Evolutionary conservation across 768 basidiomycete genomes (phyloP), one percentile per base, ranked within the genome.

Genomic region (Hericium alpestre): DNA sequence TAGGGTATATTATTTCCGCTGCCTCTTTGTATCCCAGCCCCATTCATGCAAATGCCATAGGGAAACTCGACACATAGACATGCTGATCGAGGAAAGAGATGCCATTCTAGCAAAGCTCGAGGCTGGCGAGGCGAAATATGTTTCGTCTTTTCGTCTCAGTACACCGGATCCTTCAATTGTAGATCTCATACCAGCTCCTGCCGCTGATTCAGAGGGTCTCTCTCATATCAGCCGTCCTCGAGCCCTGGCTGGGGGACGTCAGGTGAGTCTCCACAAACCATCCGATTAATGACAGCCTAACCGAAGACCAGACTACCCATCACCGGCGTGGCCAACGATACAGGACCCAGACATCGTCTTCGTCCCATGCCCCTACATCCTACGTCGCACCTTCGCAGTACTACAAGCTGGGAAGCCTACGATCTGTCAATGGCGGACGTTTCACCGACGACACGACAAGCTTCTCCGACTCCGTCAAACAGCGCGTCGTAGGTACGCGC

Each of bases 381-480:
- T 91, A 89, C 64, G 81, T 90, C 9, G 86, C 86, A 4, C 88
- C 88, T 7, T 87, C 84, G 6, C 80, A 83, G 55, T 91, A 86
- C 66, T 91, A 91, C 72, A 84, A 85, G 65, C 76, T 91, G 37
- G 77, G 83, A 22, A 73, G 76, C 23, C 73, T 87, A 3, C 76
- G 74, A 53, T 83, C 81, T 9, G 74, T 89, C 23, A 82, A 73
- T 55, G 81, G 79, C 20, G 84, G 83, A 4, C 73, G 78, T 38
- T 79, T 83, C 55, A 73, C 76, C 11, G 77, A 79, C 59, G 70
- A 74, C 4, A 73, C 74, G 70, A 60, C 56, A 23, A 79, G 77
- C 60, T 69, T 87, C 39, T 62, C 79, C 0, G 80, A 87, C 38
- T 81, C 82, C 4, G 74, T 86, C 67, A 74, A 78, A 61, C 80